Evolutionary conservation across 441 rosid genomes (phyloP).

Genomic region (Erodium texanum): DNA sequence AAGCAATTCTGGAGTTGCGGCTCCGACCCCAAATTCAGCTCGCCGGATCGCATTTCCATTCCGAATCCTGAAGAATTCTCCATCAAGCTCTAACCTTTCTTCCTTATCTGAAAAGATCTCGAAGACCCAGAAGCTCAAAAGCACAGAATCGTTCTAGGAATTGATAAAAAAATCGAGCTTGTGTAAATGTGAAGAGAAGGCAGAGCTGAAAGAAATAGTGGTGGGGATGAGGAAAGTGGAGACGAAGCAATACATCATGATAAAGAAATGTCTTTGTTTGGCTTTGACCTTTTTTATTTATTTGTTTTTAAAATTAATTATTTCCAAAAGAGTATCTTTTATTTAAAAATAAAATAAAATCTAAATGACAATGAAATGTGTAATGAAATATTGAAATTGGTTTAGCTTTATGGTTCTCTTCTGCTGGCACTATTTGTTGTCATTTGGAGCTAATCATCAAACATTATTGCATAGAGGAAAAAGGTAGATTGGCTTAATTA

Average conservation of each 20-base stretch:
- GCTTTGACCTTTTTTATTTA: neutral
- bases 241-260: neutral
- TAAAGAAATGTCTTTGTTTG: neutral
- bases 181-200: too few species aligned
- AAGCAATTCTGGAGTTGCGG: slow-evolving; percentile 11
- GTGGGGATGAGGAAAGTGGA: neutral
- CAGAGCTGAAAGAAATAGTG: too few species aligned
- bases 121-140: neutral
- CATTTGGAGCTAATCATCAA: neutral
- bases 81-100: too few species aligned
- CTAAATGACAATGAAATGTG: too few species aligned
- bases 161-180: neutral
- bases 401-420: neutral
- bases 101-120: too few species aligned
- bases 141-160: neutral
- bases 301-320: too few species aligned
- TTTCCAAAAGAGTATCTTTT: neutral
- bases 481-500: too few species aligned
- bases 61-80: too few species aligned
- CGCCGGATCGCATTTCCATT: too few species aligned
- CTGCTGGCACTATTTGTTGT: neutral
- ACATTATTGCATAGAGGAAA: neutral
- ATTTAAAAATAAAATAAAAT: too few species aligned
- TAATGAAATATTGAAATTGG: too few species aligned
- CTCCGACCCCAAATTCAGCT: neutral